Percentiles rank a stretch among this genome's conserved stretches.
phyloP scores from a whole-genome alignment of 2,329 filamentous ascomycete genomes.

The Orbilia quercus region DNA sequence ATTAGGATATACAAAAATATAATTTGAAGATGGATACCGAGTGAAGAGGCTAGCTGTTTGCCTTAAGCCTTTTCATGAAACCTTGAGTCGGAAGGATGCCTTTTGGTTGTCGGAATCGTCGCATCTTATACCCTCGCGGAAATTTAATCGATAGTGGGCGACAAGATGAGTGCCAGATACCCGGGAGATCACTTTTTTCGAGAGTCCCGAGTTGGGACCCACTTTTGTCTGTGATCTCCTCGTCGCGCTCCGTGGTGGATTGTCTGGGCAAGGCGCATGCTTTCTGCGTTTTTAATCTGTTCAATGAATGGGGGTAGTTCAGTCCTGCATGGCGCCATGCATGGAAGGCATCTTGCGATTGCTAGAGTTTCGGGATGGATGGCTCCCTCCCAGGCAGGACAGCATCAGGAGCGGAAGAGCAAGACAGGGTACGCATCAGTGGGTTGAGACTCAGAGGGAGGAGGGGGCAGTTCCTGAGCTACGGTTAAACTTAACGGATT shows the following conservation, averaged over 20 bases:
- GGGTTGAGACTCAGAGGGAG: background rate
- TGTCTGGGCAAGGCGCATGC: conserved; percentile 17
- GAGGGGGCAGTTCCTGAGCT: background rate
- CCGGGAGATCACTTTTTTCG: conserved; percentile 17
- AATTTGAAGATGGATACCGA: background rate
- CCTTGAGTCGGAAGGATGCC: background rate
- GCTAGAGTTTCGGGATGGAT: background rate
- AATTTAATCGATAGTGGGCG: conserved; percentile 5
- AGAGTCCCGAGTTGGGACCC: conserved; percentile 8
- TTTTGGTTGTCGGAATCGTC: conserved; percentile 19
- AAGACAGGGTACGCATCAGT: conserved; percentile 14
- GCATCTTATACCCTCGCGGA: conserved; percentile 35
- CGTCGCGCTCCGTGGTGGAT: conserved; percentile 13
- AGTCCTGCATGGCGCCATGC: conserved; percentile 36
- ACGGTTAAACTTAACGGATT: conserved; percentile 28
- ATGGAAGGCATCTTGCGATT: conserved; percentile 11
- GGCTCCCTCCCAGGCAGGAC: conserved; percentile 6
- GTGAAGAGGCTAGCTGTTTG: conserved; percentile 21
- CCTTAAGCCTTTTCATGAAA: background rate
- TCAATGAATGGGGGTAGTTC: conserved; percentile 12
- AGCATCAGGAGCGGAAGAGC: conserved; percentile 14
- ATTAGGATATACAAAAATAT: conserved; percentile 7
- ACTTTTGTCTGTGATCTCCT: too few relatives aligned
- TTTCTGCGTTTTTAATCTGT: conserved; percentile 17
- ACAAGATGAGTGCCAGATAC: conserved; percentile 11